Evolutionary conservation across 371 early-diverging fungal species (phyloP).

Genomic region (Zopfochytrium polystomum): DNA sequence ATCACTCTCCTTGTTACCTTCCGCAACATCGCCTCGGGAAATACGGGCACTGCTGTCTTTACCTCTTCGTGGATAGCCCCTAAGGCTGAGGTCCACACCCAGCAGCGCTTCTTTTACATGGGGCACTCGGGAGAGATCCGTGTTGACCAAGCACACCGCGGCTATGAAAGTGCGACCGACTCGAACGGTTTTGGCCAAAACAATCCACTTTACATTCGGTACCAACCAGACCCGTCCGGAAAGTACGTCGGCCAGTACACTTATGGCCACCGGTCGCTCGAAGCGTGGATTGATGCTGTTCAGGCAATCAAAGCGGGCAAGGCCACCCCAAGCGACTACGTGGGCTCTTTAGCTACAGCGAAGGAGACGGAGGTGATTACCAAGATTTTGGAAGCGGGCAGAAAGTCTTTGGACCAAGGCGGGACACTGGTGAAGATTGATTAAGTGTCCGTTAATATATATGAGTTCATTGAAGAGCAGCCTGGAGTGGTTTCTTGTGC

Average conservation of each 20-base stretch:
- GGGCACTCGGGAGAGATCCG: constrained; percentile 47
- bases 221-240: constrained; percentile 49
- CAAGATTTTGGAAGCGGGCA: constrained; percentile 52
- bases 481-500: no score
- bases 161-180: constrained; percentile 47
- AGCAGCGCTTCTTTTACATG: constrained; percentile 53
- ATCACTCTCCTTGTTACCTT: constrained; percentile 51
- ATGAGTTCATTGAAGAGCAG: no score
- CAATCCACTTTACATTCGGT: constrained; percentile 53
- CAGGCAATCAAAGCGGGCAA: constrained; percentile 31
- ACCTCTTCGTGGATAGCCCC: constrained; percentile 54
- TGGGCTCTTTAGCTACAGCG: constrained; percentile 42
- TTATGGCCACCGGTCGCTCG: constrained; percentile 49
- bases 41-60: constrained; percentile 43
- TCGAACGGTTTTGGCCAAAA: constrained; percentile 31
- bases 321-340: constrained; percentile 28
- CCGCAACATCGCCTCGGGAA: constrained; percentile 20
- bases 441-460: no score
- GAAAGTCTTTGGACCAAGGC: constrained; percentile 40
- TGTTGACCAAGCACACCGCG: constrained; percentile 57
- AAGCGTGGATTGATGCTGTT: constrained; percentile 43
- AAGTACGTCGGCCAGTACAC: constrained; percentile 47
- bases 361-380: constrained; percentile 46
- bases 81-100: constrained; percentile 52
- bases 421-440: no score